Evolutionary conservation across 2,329 filamentous ascomycete genomes (phyloP).

Genomic region (Clonostachys sp.): DNA sequence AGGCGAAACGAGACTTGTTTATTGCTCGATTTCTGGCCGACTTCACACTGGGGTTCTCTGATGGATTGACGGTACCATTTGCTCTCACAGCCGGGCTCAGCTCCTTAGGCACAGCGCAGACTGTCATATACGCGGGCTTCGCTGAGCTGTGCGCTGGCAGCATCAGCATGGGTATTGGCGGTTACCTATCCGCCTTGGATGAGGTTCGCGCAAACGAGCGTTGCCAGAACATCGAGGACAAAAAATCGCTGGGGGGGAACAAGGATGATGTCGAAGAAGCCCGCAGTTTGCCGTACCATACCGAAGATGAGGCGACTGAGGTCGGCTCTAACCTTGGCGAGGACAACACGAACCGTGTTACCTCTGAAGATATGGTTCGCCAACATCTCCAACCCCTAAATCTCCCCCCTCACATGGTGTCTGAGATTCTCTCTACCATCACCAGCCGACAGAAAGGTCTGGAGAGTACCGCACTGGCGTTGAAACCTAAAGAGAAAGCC

Average conservation of each 20-base stretch:
- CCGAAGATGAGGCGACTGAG: constrained; percentile 2
- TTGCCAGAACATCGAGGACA: not conserved
- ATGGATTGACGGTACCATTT: constrained; percentile 72
- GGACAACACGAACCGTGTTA: not conserved
- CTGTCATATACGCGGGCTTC: constrained; percentile 63
- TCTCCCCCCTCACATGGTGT: constrained; percentile 11
- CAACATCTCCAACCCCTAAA: constrained; percentile 23
- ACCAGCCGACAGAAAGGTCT: not conserved
- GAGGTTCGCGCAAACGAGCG: constrained; percentile 7
- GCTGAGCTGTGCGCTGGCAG: constrained; percentile 68
- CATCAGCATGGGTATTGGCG: constrained; percentile 71
- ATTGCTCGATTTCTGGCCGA: constrained; percentile 48
- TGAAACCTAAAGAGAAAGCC: not conserved
- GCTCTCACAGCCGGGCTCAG: constrained; percentile 68
- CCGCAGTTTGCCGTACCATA: constrained; percentile 12
- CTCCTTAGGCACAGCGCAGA: constrained; percentile 53
- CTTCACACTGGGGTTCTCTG: constrained; percentile 68
- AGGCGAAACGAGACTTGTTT: too few relatives aligned
- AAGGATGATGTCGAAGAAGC: constrained; percentile 11
- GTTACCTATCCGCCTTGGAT: constrained; percentile 57
- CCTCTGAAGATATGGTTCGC: constrained; percentile 14
- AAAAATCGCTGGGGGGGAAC: not conserved
- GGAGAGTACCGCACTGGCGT: not conserved
- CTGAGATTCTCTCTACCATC: constrained; percentile 5
- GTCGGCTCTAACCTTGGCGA: not conserved